Percentiles rank a stretch among this genome's conserved stretches.
phyloP scores from a whole-genome alignment of 305 asterid species.

The Fraxinus nigra region DNA sequence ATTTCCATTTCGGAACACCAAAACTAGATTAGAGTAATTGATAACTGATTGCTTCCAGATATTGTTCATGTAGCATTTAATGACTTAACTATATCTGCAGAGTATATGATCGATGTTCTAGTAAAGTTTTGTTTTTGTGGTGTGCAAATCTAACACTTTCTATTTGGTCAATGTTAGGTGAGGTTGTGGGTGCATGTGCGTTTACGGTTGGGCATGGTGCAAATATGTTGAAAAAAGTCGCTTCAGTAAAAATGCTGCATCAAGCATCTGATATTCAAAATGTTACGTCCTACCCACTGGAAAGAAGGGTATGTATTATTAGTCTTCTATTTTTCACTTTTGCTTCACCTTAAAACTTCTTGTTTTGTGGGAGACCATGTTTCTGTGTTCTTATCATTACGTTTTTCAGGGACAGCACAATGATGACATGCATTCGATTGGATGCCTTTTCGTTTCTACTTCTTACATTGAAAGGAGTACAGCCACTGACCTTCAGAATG shows the following conservation, averaged over 20 bases:
- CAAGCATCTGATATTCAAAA: slow-evolving; percentile 62
- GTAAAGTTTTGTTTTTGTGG: background rate
- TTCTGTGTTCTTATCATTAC: slow-evolving; percentile 18
- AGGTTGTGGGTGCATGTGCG: slow-evolving; percentile 93
- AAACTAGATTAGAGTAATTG: background rate
- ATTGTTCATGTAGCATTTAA: slow-evolving; percentile 13
- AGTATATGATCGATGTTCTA: background rate
- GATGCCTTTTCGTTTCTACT: slow-evolving; percentile 69
- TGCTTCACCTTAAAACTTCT: slow-evolving; percentile 14
- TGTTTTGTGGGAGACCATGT: slow-evolving; percentile 15
- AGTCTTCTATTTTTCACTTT: slow-evolving; percentile 19
- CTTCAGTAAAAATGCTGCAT: slow-evolving; percentile 89
- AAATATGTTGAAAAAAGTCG: slow-evolving; percentile 62
- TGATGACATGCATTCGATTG: slow-evolving; percentile 46
- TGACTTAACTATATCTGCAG: background rate
- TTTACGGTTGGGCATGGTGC: slow-evolving; percentile 75
- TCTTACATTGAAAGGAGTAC: slow-evolving; percentile 79
- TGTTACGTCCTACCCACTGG: slow-evolving; percentile 57
- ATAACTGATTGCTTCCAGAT: slow-evolving; percentile 10
- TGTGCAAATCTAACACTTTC: slow-evolving; percentile 25
- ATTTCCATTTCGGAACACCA: slow-evolving; percentile 13
- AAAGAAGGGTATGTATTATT: slow-evolving; percentile 52
- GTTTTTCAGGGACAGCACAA: slow-evolving; percentile 64
- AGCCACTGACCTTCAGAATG: slow-evolving; percentile 46
- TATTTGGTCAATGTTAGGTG: slow-evolving; percentile 57